Percentiles rank a stretch among this genome's conserved stretches.
Evolutionary conservation across 305 asterid species (phyloP).

Genomic region (Solanum hybrid): DNA sequence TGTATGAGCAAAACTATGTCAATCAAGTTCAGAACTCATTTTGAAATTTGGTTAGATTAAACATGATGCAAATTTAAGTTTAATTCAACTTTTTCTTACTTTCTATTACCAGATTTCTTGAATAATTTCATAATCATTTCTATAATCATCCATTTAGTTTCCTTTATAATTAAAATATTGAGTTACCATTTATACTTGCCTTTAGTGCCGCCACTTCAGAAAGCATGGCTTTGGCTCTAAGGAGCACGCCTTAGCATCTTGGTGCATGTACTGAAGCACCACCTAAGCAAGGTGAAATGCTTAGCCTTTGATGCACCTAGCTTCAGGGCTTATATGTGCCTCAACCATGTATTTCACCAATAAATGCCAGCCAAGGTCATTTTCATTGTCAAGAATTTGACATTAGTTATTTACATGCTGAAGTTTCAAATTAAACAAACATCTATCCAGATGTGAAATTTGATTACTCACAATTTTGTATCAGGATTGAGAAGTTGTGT

Average conservation of each 20-base stretch:
- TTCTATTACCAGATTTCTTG: not conserved
- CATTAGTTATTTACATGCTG: not conserved
- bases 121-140: not conserved
- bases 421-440: not conserved
- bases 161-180: not conserved
- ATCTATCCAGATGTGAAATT: not conserved
- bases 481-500: not conserved
- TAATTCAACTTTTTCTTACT: not conserved
- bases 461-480: not conserved
- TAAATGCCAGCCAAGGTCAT: not conserved
- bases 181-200: not conserved
- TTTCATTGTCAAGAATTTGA: not conserved
- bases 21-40: not conserved
- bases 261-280: not conserved
- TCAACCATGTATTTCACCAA: not conserved
- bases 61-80: not conserved
- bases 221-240: not conserved
- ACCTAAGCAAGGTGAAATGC: not conserved
- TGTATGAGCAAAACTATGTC: not conserved
- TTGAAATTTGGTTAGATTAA: conserved; percentile 1
- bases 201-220: not conserved
- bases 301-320: not conserved
- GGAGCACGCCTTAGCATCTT: not conserved
- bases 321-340: not conserved
- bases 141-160: not conserved